Base-by-base conservation (phyloP, 2,329 filamentous ascomycete genomes). In the Talaromyces verruculosus region DNA sequence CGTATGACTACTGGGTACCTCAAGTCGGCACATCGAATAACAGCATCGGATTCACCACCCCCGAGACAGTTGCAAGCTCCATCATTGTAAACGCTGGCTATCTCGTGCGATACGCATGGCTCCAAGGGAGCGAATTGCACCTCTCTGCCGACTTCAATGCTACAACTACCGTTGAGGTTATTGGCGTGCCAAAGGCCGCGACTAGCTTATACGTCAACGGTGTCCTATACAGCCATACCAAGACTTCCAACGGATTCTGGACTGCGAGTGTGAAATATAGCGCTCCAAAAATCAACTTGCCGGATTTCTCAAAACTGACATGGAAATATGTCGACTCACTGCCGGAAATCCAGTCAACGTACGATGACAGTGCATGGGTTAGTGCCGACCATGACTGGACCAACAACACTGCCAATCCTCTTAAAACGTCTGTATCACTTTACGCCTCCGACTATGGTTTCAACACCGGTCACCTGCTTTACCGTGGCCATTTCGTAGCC, bases 401-500 rank as follows among this genome's bases (percentile, higher is more conserved):
- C 1, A 85, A 85, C 72, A 92, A 92, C 74, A 86, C 84, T 0
- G 79, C 82, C 19, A 72, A 77, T 25, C 78, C 83, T 1, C 78
- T 89, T 1, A 83, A 80, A 0, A 93, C 91, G 0, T 87, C 89
- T 0, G 87, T 85, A 0, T 88, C 86, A 0, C 83, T 93, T 0
- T 91, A 89, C 71, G 83, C 83, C 0, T 85, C 85, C 17, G 91
- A 93, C 75, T 93, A 93, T 72, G 90, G 90, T 28, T 93, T 88
- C 76, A 83, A 91, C 74, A 84, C 87, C 0, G 90, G 91, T 2
- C 85, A 85, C 1, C 81, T 93, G 0, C 70, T 93, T 58, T 93
- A 86, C 80, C 85, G 90, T 1, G 91, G 90, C 0, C 83, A 87
- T 69, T 93, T 94, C 73, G 83, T 80, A 0, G 86, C 90, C 4